Evolutionary conservation across 805 yeast genomes (phyloP).

Genomic region (Kluyveromyces wickerhamii): DNA sequence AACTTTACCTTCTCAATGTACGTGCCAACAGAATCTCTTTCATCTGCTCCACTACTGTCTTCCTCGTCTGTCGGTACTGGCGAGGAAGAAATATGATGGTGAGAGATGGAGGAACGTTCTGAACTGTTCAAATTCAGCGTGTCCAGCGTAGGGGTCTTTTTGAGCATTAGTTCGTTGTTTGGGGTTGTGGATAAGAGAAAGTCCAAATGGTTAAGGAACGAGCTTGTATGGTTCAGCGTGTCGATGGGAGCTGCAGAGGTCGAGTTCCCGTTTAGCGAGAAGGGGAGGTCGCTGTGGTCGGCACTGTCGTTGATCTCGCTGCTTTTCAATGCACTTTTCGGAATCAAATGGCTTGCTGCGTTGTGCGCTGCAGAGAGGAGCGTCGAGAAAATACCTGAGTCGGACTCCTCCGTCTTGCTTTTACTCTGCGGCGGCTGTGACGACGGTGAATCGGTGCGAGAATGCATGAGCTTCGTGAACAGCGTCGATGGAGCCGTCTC

Average conservation of each 20-base stretch:
- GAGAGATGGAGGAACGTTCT: not conserved
- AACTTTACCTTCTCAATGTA: slow-evolving; percentile 22
- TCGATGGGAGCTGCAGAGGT: not conserved
- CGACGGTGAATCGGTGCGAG: slow-evolving; percentile 3
- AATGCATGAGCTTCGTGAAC: not conserved
- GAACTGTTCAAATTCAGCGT: not conserved
- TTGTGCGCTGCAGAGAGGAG: slow-evolving; percentile 41
- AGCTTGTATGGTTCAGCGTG: slow-evolving; percentile 12
- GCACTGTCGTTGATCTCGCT: not conserved
- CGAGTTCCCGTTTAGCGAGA: not conserved
- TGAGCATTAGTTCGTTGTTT: slow-evolving; percentile 2
- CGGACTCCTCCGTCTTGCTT: slow-evolving; percentile 6
- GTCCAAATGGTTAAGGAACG: slow-evolving; percentile 33
- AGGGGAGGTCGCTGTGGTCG: slow-evolving; percentile 1
- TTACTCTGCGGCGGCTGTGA: slow-evolving; percentile 2
- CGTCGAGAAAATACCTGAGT: slow-evolving; percentile 36
- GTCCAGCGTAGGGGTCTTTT: slow-evolving; percentile 1
- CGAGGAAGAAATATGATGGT: not conserved
- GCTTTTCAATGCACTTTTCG: slow-evolving; percentile 5
- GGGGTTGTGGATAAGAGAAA: slow-evolving; percentile 22
- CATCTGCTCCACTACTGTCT: slow-evolving; percentile 12
- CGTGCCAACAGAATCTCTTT: slow-evolving; percentile 25
- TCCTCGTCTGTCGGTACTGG: slow-evolving; percentile 3
- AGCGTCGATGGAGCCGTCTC: not conserved
- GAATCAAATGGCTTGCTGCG: slow-evolving; percentile 31